phyloP scores from a whole-genome alignment of 2,329 filamentous ascomycete genomes.

The Ilyonectria sp. region DNA sequence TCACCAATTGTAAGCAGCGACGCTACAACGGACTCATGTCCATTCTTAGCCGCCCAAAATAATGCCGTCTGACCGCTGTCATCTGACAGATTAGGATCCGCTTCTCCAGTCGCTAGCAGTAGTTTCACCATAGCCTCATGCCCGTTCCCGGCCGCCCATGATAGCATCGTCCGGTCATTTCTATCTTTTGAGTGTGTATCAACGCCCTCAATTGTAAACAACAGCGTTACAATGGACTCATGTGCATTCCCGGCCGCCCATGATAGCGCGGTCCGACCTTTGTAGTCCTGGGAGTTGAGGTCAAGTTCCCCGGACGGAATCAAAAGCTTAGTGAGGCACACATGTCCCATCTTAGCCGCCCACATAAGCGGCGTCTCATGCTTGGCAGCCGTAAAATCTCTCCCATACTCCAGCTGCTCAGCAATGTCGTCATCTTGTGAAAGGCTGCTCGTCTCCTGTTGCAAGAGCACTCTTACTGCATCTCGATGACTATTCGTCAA shows the following conservation, averaged over 20 bases:
- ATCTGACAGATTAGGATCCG: no score
- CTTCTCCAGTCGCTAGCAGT: background rate
- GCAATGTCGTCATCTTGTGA: background rate
- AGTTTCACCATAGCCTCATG: background rate
- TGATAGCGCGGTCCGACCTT: background rate
- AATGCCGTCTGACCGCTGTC: no score
- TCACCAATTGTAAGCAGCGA: background rate
- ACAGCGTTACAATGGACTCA: background rate
- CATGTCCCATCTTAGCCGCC: background rate
- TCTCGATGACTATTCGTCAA: slow-evolving; percentile 7
- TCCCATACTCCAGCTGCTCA: background rate
- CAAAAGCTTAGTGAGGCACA: no score
- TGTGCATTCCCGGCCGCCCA: background rate
- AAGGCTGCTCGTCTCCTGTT: background rate
- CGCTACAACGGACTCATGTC: no score
- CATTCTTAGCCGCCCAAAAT: no score
- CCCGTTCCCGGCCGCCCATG: background rate
- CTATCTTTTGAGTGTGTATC: no score
- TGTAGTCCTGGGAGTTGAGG: background rate
- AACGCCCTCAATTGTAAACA: background rate
- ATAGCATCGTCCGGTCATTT: background rate
- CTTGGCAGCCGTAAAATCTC: background rate
- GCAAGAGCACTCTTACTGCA: slow-evolving; percentile 9
- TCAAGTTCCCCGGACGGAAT: background rate
- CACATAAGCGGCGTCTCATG: background rate